Evolutionary conservation across 371 early-diverging fungal species (phyloP).

Genomic region (Mucor irregularis): DNA sequence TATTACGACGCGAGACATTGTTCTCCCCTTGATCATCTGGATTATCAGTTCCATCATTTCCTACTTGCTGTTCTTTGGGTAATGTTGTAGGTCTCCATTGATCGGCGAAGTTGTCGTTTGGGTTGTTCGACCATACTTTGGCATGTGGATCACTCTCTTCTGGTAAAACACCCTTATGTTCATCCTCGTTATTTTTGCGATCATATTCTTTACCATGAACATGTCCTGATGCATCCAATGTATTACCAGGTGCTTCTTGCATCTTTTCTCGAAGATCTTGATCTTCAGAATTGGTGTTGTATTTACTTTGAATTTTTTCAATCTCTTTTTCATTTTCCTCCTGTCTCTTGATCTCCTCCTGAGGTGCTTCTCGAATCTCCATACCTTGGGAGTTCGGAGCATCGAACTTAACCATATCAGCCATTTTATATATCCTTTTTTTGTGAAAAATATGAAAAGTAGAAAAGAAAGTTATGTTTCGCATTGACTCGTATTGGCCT

Average conservation of each 20-base stretch:
- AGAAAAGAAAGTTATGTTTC: not conserved
- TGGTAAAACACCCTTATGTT: not conserved
- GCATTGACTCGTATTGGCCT: not conserved
- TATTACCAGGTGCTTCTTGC: slow-evolving; percentile 20
- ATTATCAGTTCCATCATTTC: not conserved
- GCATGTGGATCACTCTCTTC: slow-evolving; percentile 4
- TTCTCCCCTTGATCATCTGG: not conserved
- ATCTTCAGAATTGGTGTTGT: not conserved
- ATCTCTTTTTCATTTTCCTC: slow-evolving; percentile 16
- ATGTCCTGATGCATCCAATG: slow-evolving; percentile 17
- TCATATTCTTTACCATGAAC: not conserved
- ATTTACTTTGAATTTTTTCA: slow-evolving; percentile 10
- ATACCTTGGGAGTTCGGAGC: not conserved
- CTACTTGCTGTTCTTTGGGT: not conserved
- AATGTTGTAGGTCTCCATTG: slow-evolving; percentile 1
- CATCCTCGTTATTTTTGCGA: not conserved
- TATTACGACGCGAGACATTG: not conserved
- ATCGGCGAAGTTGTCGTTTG: slow-evolving; percentile 3
- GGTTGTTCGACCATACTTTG: slow-evolving; percentile 17
- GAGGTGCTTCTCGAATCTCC: slow-evolving; percentile 1
- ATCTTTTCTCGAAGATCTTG: not conserved
- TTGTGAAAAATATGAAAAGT: not conserved
- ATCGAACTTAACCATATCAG: slow-evolving; percentile 9
- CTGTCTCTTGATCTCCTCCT: slow-evolving; percentile 11
- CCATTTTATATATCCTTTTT: not conserved